These are phyloP conservation scores for Thermomucor indicae-seudaticae DNA, from an alignment of 371 early-diverging fungal species.

Conservation along the genomic window DNA sequence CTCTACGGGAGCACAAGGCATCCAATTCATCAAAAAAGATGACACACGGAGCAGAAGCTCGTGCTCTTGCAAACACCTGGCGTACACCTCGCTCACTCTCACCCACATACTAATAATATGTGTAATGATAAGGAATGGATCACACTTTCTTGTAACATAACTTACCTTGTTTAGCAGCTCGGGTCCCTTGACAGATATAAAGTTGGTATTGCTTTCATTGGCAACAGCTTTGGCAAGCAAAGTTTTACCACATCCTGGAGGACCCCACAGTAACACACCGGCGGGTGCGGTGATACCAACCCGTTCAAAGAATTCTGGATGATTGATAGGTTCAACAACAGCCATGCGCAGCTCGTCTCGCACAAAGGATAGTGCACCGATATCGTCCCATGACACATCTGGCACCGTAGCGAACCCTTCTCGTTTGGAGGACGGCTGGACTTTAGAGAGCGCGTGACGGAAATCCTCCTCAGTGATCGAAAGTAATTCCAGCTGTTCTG, in stretches of 20 bases:
- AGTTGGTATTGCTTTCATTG: constrained; percentile 96
- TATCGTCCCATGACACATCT: constrained; percentile 93
- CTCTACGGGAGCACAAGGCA: constrained; percentile 81
- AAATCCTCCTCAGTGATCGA: constrained; percentile 90
- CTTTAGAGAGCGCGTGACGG: constrained; percentile 81
- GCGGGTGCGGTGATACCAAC: constrained; percentile 94
- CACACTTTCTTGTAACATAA: neutral
- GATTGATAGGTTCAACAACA: constrained; percentile 94
- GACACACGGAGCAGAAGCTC: constrained; percentile 94
- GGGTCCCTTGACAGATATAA: constrained; percentile 99
- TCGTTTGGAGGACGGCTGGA: constrained; percentile 96
- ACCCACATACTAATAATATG: constrained; percentile 86
- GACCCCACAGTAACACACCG: constrained; percentile 98
- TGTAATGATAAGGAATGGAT: neutral
- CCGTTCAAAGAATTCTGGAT: constrained; percentile 87
- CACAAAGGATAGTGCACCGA: constrained; percentile 86
- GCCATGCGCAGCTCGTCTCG: constrained; percentile 95
- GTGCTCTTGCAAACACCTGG: constrained; percentile 96
- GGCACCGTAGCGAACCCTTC: constrained; percentile 99
- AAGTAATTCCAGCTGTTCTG: constrained; percentile 82
- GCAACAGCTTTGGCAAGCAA: constrained; percentile 98
- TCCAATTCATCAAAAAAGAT: constrained; percentile 99
- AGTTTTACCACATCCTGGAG: constrained; percentile 99
- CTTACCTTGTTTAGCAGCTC: constrained; percentile 95
- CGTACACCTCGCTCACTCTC: constrained; percentile 98